phyloP scores from a whole-genome alignment of 73 alveolate genomes.

The Stentor coeruleus region DNA sequence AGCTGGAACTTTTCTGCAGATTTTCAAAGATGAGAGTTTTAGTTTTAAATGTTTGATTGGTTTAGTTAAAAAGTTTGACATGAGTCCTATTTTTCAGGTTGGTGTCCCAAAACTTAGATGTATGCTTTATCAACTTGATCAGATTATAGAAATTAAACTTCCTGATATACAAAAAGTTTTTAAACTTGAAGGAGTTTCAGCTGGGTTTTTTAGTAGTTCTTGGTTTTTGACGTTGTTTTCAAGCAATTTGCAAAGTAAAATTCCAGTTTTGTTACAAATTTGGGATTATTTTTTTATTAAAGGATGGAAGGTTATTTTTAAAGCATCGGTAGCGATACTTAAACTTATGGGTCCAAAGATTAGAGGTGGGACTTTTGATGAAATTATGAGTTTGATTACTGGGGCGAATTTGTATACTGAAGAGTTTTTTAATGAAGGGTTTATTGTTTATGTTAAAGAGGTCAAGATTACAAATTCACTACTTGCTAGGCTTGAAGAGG shows the following conservation, averaged over 20 bases:
- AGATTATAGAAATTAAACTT: conserved; percentile 59
- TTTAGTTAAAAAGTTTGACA: conserved; percentile 43
- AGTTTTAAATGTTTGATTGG: conserved; percentile 69
- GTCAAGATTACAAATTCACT: not conserved
- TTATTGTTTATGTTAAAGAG: not conserved
- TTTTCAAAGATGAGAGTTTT: conserved; percentile 63
- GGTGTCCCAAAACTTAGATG: conserved; percentile 56
- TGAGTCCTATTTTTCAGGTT: conserved; percentile 39
- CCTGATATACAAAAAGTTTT: conserved; percentile 81
- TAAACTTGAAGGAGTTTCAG: conserved; percentile 46
- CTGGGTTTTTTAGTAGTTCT: conserved; percentile 52
- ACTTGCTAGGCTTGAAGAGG: not conserved
- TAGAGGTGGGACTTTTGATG: conserved; percentile 23
- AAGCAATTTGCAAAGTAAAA: not conserved
- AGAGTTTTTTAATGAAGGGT: not conserved
- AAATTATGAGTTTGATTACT: conserved; percentile 25
- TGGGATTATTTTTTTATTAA: conserved; percentile 55
- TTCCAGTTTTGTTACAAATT: conserved; percentile 28
- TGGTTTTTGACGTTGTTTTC: conserved; percentile 67
- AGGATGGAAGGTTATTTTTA: conserved; percentile 35
- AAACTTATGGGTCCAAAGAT: conserved; percentile 8
- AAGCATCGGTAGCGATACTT: conserved; percentile 31
- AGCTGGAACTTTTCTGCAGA: conserved; percentile 70
- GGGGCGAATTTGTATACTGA: not conserved
- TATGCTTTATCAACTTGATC: conserved; percentile 69